Evolutionary conservation across 208 protist species (phyloP), one percentile per base, ranked within the genome.

Genomic region (Balamuthia mandrillaris): DNA sequence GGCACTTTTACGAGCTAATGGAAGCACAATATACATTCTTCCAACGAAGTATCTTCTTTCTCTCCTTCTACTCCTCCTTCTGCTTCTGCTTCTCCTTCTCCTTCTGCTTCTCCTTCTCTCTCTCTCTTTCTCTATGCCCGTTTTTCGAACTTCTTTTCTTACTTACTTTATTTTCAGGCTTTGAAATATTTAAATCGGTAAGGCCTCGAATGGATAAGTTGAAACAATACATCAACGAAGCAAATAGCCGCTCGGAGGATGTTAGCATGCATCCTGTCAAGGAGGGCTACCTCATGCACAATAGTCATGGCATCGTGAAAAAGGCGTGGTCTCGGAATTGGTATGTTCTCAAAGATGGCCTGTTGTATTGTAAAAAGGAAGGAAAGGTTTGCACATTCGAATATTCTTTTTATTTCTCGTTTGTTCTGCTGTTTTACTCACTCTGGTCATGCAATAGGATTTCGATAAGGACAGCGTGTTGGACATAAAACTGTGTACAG

Each of bases 351-450:
- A 37, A 44, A 44, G 66, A 75, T 44, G 66, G 66, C 66, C 66
- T 75, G 29, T 75, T 75, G 42, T 75, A 75, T 51, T 75, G 66
- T 75, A 75, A 75, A 75, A 24, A 39, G 66, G n/a, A n/a, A n/a
- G 66, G 66, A 6, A 75, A 75, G 66, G 66, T 75, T n/a, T n/a
- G n/a, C n/a, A n/a, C n/a, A n/a, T n/a, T n/a, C n/a, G n/a, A n/a
- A n/a, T n/a, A n/a, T n/a, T 24, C 66, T 21, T 31, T 4, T 75
- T 24, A 54, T n/a, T n/a, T n/a, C n/a, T n/a, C n/a, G n/a, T n/a
- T n/a, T n/a, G n/a, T n/a, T n/a, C n/a, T n/a, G n/a, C n/a, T n/a
- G n/a, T n/a, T n/a, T n/a, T n/a, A n/a, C n/a, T n/a, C n/a, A n/a
- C n/a, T n/a, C n/a, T n/a, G n/a, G n/a, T n/a, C n/a, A n/a, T n/a